Percentiles rank a stretch among this genome's conserved stretches.
Evolutionary conservation across 345 rosid genomes (phyloP).

Genomic region (Kernera saxatilis): DNA sequence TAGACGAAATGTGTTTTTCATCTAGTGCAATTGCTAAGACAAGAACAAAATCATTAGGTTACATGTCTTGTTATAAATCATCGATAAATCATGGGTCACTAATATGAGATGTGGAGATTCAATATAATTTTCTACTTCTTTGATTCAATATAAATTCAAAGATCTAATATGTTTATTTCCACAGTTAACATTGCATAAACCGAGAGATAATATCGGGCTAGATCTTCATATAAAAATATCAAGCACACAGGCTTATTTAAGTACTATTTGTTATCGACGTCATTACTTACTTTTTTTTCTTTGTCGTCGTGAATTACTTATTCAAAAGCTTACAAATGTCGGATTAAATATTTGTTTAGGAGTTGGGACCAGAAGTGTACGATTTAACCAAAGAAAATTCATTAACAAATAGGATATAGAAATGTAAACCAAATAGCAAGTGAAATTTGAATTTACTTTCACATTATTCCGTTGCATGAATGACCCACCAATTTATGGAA

Average conservation of each 20-base stretch:
- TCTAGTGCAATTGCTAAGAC: too few relatives aligned
- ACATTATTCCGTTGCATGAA: neutral
- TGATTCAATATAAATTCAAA: neutral
- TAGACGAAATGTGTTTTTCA: too few relatives aligned
- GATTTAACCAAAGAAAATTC: neutral
- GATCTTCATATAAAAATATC: neutral
- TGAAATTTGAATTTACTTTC: neutral
- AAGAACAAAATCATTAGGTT: neutral
- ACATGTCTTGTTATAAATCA: neutral
- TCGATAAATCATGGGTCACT: neutral
- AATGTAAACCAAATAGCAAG: constrained; percentile 9
- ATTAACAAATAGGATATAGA: neutral
- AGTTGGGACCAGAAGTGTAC: constrained; percentile 26
- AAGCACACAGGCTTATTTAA: neutral
- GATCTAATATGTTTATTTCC: neutral
- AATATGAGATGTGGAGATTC: neutral
- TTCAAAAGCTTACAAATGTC: constrained; percentile 14
- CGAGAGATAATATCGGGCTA: neutral
- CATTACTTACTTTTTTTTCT: neutral
- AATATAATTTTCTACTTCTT: too few relatives aligned
- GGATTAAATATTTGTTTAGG: neutral
- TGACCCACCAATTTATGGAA: neutral
- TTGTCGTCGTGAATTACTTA: neutral
- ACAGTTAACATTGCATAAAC: neutral
- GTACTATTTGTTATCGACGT: neutral